Conservation (phyloP, 345 rosid genomes). For the Gynandropsis gynandra region DNA sequence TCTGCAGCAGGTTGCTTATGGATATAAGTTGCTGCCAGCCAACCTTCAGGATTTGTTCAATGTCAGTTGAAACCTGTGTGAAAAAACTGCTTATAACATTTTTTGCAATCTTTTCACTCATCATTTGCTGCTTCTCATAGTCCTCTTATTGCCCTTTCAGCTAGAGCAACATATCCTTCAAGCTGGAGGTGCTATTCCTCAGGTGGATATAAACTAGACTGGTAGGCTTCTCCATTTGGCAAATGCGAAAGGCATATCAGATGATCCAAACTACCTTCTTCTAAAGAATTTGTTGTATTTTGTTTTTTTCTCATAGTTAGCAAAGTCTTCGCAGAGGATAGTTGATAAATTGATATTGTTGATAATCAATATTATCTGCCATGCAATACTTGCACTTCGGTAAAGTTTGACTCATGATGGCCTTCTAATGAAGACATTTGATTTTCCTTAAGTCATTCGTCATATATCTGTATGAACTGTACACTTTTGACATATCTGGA, state of each 20-base stretch:
- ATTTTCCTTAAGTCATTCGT: too few relatives aligned
- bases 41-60: slow-evolving; percentile 57
- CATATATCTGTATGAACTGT: too few relatives aligned
- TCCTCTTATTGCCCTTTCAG: slow-evolving; percentile 28
- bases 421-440: too few relatives aligned
- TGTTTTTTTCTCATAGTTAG: too few relatives aligned
- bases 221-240: slow-evolving; percentile 14
- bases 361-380: not conserved
- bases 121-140: slow-evolving; percentile 8
- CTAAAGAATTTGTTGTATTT: slow-evolving; percentile 1
- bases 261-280: slow-evolving; percentile 8
- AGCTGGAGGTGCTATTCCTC: slow-evolving; percentile 67
- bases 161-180: slow-evolving; percentile 58
- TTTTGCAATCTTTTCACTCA: not conserved
- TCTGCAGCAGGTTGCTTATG: slow-evolving; percentile 62
- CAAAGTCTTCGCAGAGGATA: too few relatives aligned
- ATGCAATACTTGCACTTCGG: not conserved
- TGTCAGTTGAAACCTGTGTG: slow-evolving; percentile 32
- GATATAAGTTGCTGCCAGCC: slow-evolving; percentile 44
- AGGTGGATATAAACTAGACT: slow-evolving; percentile 26
- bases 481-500: too few relatives aligned
- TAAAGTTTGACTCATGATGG: not conserved
- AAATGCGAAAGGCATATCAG: slow-evolving; percentile 5
- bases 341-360: too few relatives aligned
- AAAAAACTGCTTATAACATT: slow-evolving; percentile 3